Percentiles rank a stretch among this genome's conserved stretches.
phyloP scores from a whole-genome alignment of 2,329 filamentous ascomycete genomes.

The Fusarium penzigii region DNA sequence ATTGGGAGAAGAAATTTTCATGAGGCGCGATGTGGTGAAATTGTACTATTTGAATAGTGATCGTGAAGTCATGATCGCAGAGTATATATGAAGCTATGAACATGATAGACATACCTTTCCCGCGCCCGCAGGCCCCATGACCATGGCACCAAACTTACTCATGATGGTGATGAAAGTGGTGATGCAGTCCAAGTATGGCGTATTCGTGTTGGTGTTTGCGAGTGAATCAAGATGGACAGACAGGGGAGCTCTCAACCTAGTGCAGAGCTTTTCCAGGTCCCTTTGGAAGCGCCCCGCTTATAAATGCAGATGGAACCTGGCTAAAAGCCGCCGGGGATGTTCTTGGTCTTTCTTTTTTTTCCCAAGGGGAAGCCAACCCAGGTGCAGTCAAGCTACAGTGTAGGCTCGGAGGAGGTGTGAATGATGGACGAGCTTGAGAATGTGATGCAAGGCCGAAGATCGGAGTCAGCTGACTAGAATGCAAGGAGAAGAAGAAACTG shows the following conservation, averaged over 20 bases:
- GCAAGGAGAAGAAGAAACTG: too few relatives aligned
- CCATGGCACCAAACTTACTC: conserved; percentile 92
- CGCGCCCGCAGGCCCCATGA: conserved; percentile 94
- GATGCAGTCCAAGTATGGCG: neutral
- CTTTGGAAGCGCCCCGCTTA: neutral
- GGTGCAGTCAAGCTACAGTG: too few relatives aligned
- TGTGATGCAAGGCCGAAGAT: neutral
- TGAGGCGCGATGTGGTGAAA: conserved; percentile 9
- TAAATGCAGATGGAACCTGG: neutral
- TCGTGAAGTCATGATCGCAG: too few relatives aligned
- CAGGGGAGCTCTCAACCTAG: conserved; percentile 13
- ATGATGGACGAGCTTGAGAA: too few relatives aligned
- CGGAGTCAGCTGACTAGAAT: neutral
- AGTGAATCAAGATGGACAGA: conserved; percentile 4
- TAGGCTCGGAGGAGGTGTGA: too few relatives aligned
- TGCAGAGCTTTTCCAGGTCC: neutral
- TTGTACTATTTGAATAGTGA: neutral
- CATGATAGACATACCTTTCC: conserved; percentile 67
- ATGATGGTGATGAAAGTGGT: conserved; percentile 48
- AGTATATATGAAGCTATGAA: neutral
- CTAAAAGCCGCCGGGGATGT: neutral
- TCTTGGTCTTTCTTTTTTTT: neutral
- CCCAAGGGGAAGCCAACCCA: neutral
- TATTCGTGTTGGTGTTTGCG: conserved; percentile 12
- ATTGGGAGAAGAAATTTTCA: conserved; percentile 13